These are phyloP conservation scores for Eucalyptus erythrocorys DNA, from an alignment of 345 rosid genomes.

Conservation along the genomic window DNA sequence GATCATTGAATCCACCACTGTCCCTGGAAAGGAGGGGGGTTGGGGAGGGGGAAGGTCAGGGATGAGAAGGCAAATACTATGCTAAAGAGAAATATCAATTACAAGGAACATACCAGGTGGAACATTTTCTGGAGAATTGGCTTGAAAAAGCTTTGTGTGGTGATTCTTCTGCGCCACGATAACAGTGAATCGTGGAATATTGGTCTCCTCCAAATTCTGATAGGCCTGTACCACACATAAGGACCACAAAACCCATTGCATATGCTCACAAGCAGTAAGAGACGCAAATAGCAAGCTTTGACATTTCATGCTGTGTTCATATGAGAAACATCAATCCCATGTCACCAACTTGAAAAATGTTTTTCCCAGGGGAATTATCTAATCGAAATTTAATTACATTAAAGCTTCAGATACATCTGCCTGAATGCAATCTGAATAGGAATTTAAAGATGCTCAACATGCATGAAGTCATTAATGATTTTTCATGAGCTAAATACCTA, in stretches of 20 bases:
- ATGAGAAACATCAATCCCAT: neutral
- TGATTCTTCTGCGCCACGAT: constrained; percentile 89
- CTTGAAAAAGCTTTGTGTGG: constrained; percentile 74
- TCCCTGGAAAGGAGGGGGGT: constrained; percentile 24
- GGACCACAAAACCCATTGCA: neutral
- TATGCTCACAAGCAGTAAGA: neutral
- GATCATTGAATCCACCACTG: constrained; percentile 72
- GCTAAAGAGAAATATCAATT: neutral
- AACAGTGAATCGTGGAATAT: constrained; percentile 65
- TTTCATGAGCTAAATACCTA: neutral
- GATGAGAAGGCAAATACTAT: neutral
- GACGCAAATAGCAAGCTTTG: neutral
- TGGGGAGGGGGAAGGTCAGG: neutral
- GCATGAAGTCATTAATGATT: neutral
- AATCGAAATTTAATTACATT: neutral
- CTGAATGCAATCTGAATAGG: neutral
- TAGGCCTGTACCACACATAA: constrained; percentile 47
- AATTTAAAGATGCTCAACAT: neutral
- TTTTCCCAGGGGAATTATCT: neutral
- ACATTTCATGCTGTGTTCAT: neutral
- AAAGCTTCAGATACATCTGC: neutral
- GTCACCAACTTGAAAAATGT: neutral
- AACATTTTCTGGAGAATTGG: constrained; percentile 54
- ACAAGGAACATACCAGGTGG: constrained; percentile 53
- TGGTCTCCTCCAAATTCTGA: constrained; percentile 43